Evolutionary conservation across 2,329 filamentous ascomycete species (phyloP).

Genomic region (Colletotrichum musae): DNA sequence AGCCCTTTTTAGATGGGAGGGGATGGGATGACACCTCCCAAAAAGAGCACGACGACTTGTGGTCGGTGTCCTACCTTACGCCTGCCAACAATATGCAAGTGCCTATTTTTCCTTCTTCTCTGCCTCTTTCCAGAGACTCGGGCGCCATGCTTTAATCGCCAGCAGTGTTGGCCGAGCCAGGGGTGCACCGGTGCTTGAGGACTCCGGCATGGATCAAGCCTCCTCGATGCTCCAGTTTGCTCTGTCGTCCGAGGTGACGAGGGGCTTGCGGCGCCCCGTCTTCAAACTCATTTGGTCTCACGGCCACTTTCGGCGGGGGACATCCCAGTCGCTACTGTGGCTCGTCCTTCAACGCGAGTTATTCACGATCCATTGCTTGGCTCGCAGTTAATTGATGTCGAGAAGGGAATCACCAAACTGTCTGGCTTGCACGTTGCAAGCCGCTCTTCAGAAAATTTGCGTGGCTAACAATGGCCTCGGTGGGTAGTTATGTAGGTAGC

Average conservation of each 20-base stretch:
- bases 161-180: neutral
- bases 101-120: no score
- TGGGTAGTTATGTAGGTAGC: no score
- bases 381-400: constrained; percentile 7
- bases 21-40: neutral
- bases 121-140: neutral
- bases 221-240: constrained; percentile 27
- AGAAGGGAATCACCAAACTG: neutral
- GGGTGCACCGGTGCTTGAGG: constrained; percentile 15
- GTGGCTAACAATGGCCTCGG: no score
- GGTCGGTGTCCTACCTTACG: no score
- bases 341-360: constrained; percentile 1
- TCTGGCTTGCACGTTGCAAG: no score
- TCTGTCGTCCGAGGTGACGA: constrained; percentile 31
- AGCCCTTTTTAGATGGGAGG: neutral
- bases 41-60: no score
- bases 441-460: no score
- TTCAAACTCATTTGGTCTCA: constrained; percentile 38
- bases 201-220: constrained; percentile 34
- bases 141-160: constrained; percentile 12
- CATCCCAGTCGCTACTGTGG: constrained; percentile 17
- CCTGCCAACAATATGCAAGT: no score
- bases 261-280: constrained; percentile 26
- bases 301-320: constrained; percentile 16
- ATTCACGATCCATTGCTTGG: constrained; percentile 10